These are phyloP conservation scores for Rickenella mellea DNA, from an alignment of 768 basidiomycete genomes.

Conservation along the genomic window DNA sequence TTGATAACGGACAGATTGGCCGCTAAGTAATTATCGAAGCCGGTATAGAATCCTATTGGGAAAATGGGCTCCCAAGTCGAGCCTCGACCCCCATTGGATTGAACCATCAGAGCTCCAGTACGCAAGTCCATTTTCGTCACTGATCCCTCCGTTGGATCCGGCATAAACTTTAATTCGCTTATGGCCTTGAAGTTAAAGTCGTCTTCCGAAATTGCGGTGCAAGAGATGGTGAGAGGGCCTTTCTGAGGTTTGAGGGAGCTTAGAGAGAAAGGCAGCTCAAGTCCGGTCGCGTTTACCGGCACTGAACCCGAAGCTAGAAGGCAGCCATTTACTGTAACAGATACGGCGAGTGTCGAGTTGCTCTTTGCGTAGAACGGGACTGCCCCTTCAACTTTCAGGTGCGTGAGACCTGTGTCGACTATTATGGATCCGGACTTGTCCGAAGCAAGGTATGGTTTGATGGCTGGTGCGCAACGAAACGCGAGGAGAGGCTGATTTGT, in stretches of 20 bases:
- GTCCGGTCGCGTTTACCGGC: conserved; percentile 41
- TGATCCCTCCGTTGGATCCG: conserved; percentile 38
- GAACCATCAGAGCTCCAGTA: conserved; percentile 45
- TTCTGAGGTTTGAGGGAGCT: conserved; percentile 32
- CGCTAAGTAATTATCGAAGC: conserved; percentile 44
- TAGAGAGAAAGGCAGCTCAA: conserved; percentile 40
- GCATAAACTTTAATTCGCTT: conserved; percentile 38
- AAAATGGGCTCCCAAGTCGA: conserved; percentile 40
- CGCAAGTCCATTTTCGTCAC: conserved; percentile 59
- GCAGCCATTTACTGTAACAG: conserved; percentile 36
- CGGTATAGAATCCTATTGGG: conserved; percentile 69
- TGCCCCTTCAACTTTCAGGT: conserved; percentile 37
- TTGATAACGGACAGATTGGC: conserved; percentile 43
- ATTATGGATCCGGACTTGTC: conserved; percentile 41
- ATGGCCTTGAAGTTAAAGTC: conserved; percentile 35
- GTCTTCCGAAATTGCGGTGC: conserved; percentile 23
- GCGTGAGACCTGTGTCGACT: conserved; percentile 42
- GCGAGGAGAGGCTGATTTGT: conserved; percentile 39
- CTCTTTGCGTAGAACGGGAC: conserved; percentile 24
- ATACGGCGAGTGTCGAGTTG: conserved; percentile 19
- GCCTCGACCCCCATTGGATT: conserved; percentile 38
- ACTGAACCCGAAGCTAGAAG: conserved; percentile 33
- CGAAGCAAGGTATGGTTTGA: conserved; percentile 51
- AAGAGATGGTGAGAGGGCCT: conserved; percentile 22
- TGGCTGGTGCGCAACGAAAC: conserved; percentile 47